phyloP scores from a whole-genome alignment of 768 basidiomycete genomes.

The Termitomyces sp. region DNA sequence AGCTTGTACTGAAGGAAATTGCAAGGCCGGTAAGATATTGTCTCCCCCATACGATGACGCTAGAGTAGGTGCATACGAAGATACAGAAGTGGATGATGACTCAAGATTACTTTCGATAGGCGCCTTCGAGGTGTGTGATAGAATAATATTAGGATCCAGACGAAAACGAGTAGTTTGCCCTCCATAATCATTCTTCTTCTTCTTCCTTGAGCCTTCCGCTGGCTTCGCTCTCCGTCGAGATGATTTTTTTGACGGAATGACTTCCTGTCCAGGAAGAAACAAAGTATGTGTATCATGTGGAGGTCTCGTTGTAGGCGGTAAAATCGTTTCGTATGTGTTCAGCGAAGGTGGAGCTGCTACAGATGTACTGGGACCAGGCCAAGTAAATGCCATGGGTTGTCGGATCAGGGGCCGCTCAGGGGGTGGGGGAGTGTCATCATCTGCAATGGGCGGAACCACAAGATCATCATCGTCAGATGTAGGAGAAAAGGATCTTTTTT shows the following conservation, averaged over 20 bases:
- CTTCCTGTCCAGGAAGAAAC: constrained; percentile 54
- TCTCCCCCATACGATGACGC: background rate
- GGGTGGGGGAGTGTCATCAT: constrained; percentile 45
- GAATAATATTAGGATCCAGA: constrained; percentile 26
- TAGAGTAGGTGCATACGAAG: constrained; percentile 1
- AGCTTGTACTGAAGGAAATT: background rate
- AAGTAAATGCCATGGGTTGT: constrained; percentile 51
- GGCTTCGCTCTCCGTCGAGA: constrained; percentile 11
- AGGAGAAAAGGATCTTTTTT: constrained; percentile 46
- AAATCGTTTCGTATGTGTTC: constrained; percentile 36
- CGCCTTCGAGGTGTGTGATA: background rate
- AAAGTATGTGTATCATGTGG: constrained; percentile 17
- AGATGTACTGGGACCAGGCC: constrained; percentile 19
- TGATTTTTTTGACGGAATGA: constrained; percentile 15
- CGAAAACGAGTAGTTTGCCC: constrained; percentile 47
- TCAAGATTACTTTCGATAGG: constrained; percentile 14
- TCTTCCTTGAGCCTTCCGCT: constrained; percentile 24
- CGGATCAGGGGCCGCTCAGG: constrained; percentile 47
- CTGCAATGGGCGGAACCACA: constrained; percentile 29
- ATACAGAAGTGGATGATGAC: constrained; percentile 7
- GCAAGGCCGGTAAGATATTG: background rate
- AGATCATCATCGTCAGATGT: constrained; percentile 43
- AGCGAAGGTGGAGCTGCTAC: constrained; percentile 23
- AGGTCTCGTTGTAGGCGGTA: constrained; percentile 15
- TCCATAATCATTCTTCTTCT: constrained; percentile 31